phyloP scores from a whole-genome alignment of 768 basidiomycete species.

The Xerocomus potaroensis region DNA sequence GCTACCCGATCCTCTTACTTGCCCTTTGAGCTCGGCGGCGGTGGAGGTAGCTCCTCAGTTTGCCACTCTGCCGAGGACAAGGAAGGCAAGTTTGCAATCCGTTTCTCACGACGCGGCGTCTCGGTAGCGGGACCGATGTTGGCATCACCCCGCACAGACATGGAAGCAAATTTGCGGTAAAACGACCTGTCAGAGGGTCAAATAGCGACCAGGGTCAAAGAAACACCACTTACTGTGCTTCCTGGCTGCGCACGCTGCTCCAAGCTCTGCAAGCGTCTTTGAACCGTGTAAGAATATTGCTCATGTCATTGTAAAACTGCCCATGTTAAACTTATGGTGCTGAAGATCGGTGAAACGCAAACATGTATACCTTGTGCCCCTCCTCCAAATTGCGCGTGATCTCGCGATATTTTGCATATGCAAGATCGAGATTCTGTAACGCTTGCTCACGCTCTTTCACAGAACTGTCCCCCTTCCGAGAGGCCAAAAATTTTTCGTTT shows the following conservation, averaged over 20 bases:
- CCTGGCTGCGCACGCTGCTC: slow-evolving; percentile 65
- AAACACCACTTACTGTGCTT: slow-evolving; percentile 57
- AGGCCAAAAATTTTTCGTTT: slow-evolving; percentile 73
- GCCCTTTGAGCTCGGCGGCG: slow-evolving; percentile 29
- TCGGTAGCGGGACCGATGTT: slow-evolving; percentile 1
- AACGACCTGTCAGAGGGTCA: slow-evolving; percentile 13
- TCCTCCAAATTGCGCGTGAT: slow-evolving; percentile 83
- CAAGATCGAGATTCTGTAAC: slow-evolving; percentile 76
- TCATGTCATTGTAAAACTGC: slow-evolving; percentile 92
- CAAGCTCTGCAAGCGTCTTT: slow-evolving; percentile 73
- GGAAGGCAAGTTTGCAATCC: slow-evolving; percentile 40
- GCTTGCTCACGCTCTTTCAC: slow-evolving; percentile 80
- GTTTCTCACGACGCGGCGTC: slow-evolving; percentile 20
- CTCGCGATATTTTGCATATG: slow-evolving; percentile 85
- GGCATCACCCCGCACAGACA: slow-evolving; percentile 32
- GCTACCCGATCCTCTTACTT: too few species aligned
- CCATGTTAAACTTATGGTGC: not conserved
- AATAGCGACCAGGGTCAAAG: not conserved
- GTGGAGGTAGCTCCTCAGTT: slow-evolving; percentile 45
- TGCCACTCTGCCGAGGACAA: slow-evolving; percentile 51
- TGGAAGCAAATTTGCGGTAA: slow-evolving; percentile 18
- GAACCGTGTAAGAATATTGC: slow-evolving; percentile 66
- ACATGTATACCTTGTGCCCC: slow-evolving; percentile 72
- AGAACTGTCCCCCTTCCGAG: slow-evolving; percentile 70
- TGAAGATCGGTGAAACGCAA: not conserved